These are phyloP conservation scores for Diaporthe destruens DNA, from an alignment of 2,329 filamentous ascomycete genomes.

Conservation along the genomic window DNA sequence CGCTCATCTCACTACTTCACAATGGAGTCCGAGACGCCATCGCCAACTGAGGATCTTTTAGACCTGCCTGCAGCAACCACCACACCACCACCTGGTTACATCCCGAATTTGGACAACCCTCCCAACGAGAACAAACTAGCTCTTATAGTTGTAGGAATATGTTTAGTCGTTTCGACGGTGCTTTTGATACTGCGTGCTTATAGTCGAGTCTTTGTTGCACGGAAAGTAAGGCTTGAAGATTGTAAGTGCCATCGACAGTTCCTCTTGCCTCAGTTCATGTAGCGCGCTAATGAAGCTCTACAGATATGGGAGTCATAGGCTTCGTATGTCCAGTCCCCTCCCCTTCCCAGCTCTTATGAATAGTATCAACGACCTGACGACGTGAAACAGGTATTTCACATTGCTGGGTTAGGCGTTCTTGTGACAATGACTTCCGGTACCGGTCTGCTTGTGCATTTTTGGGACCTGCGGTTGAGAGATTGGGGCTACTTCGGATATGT, in stretches of 20 bases:
- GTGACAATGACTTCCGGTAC: background rate
- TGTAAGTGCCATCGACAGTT: background rate
- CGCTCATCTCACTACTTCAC: no score
- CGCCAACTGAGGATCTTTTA: background rate
- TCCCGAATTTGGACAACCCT: background rate
- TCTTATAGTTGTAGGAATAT: background rate
- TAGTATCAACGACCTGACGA: background rate
- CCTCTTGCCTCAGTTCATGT: no score
- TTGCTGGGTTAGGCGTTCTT: background rate
- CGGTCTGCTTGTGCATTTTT: background rate
- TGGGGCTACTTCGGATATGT: background rate
- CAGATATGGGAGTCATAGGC: background rate
- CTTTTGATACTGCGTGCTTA: background rate
- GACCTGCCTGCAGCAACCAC: background rate
- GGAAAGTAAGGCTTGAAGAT: constrained; percentile 5
- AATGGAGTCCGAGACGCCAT: background rate
- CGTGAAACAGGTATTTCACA: background rate
- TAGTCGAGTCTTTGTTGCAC: constrained; percentile 1
- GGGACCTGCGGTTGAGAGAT: background rate
- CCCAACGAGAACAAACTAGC: background rate
- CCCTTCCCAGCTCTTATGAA: no score
- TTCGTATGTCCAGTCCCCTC: background rate
- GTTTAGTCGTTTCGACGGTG: background rate
- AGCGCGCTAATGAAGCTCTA: background rate
- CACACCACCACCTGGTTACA: background rate